phyloP scores from a whole-genome alignment of 2,329 filamentous ascomycete species.

The Monosporascus sp. region DNA sequence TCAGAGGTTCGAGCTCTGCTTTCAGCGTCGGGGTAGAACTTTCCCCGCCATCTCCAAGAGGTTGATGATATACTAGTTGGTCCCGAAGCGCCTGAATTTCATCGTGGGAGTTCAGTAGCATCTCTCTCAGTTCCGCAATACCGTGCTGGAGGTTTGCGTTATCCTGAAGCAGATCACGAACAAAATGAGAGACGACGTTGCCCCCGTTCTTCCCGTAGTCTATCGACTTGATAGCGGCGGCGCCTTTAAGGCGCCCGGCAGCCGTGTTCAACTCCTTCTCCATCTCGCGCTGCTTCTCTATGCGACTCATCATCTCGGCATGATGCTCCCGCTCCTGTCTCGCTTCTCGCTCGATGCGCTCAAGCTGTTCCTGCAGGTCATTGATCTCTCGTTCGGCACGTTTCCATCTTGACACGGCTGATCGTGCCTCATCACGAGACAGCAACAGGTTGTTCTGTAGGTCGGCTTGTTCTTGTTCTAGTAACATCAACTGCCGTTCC shows the following conservation, averaged over 20 bases:
- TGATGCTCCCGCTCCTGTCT: constrained; percentile 76
- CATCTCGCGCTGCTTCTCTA: constrained; percentile 77
- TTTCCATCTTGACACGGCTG: constrained; percentile 77
- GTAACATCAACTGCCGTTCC: constrained; percentile 70
- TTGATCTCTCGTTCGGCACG: constrained; percentile 74
- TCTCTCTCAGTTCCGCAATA: constrained; percentile 83
- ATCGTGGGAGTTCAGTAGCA: constrained; percentile 87
- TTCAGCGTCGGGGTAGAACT: constrained; percentile 52
- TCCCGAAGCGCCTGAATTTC: constrained; percentile 85
- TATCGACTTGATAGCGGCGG: constrained; percentile 65
- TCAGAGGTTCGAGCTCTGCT: constrained; percentile 61
- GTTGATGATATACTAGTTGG: constrained; percentile 74
- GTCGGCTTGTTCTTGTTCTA: constrained; percentile 76
- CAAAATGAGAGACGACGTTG: constrained; percentile 87
- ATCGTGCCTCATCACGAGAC: constrained; percentile 69
- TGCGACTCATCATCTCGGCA: constrained; percentile 70
- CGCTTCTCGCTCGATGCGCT: constrained; percentile 80
- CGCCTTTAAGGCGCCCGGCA: constrained; percentile 73
- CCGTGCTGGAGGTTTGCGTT: constrained; percentile 91
- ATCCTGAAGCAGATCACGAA: constrained; percentile 90
- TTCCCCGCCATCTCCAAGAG: constrained; percentile 41
- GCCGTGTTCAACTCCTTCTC: constrained; percentile 78
- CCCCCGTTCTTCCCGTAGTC: constrained; percentile 53
- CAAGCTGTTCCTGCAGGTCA: constrained; percentile 80
- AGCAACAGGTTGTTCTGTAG: constrained; percentile 62